A percentile compares a stretch with the other conserved stretches of the same genome.
Evolutionary conservation across 768 basidiomycete genomes (phyloP).

Genomic region (Leccinum longicurvipes): DNA sequence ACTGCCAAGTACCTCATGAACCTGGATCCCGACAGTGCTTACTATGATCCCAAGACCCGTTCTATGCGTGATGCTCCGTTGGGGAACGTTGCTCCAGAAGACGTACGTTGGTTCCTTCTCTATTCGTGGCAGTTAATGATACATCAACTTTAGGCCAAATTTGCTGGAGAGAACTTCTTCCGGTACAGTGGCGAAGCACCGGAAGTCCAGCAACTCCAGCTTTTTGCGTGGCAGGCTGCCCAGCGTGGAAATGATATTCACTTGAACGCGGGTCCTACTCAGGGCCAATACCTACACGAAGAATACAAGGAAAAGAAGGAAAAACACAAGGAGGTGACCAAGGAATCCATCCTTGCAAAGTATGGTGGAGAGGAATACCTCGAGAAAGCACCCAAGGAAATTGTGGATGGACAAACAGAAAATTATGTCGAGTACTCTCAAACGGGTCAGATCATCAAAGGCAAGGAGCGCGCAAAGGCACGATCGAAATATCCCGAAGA

Average conservation of each 20-base stretch:
- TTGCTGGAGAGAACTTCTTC: constrained; percentile 96
- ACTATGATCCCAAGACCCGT: constrained; percentile 99
- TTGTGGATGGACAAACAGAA: constrained; percentile 94
- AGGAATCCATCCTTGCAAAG: constrained; percentile 84
- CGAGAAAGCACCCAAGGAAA: constrained; percentile 83
- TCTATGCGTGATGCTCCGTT: constrained; percentile 98
- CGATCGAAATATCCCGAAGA: constrained; percentile 96
- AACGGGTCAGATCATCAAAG: constrained; percentile 87
- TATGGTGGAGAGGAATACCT: constrained; percentile 96
- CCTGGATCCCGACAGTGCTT: constrained; percentile 90
- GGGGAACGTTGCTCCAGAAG: constrained; percentile 75
- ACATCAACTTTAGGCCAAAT: constrained; percentile 56
- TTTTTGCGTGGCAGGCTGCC: constrained; percentile 97
- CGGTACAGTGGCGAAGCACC: constrained; percentile 90
- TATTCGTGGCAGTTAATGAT: background rate
- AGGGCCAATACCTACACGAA: constrained; percentile 86
- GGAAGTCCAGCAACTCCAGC: constrained; percentile 86
- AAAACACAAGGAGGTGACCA: constrained; percentile 80
- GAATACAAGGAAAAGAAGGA: constrained; percentile 94
- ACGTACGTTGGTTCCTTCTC: constrained; percentile 50
- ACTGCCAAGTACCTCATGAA: constrained; percentile 99
- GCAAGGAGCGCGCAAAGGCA: constrained; percentile 82
- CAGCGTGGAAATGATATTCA: constrained; percentile 93
- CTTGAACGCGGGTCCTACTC: constrained; percentile 93
- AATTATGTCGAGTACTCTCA: constrained; percentile 97